Base-by-base conservation (phyloP, 805 yeast genomes). In the Millerozyma acaciae region DNA sequence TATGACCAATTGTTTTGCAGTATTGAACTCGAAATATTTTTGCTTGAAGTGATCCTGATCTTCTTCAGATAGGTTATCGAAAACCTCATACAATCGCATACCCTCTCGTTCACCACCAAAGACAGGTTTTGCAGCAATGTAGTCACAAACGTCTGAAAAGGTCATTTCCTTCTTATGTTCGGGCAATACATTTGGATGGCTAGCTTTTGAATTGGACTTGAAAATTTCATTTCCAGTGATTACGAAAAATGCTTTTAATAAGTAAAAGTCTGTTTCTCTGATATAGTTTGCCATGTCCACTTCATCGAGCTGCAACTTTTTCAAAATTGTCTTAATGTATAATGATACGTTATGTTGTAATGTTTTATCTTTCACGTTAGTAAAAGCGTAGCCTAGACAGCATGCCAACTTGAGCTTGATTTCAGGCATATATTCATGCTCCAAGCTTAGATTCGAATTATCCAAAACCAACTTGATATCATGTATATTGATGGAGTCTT, bases 1-100 rank as follows among this genome's bases (percentile, higher is more conserved):
- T 2, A 64, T 41, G 12, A 47, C 35, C n/a, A 47, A 35, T 34
- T 65, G 66, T 33, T 54, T 57, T 9, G 26, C 15, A 18, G 29
- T 33, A 38, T 54, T 54, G 43, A 47, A 55, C 3, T 29, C 31
- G 10, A 42, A 36, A 37, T 62, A 63, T 6, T 48, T 39, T 1
- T 37, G 20, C 47, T 57, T 38, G 33, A 64, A 64, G 4, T 13
- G 12, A 8, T 30, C 21, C 4, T 20, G 7, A 30, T 51, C 29
- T 3, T 30, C 33, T 1, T 36, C 18, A 7, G 40, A 17, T 1
- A 49, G 21, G 4, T 38, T 33, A 16, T 57, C 62, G 29, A 49
- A 55, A 12, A 48, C 41, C 13, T 50, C 45, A 34, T 43, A 48
- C 16, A 51, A 23, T 16, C 39, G 37, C 12, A 18, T 21, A 14